Conservation (phyloP, 2,329 filamentous ascomycete genomes). For the Lachnellula willkommii region DNA sequence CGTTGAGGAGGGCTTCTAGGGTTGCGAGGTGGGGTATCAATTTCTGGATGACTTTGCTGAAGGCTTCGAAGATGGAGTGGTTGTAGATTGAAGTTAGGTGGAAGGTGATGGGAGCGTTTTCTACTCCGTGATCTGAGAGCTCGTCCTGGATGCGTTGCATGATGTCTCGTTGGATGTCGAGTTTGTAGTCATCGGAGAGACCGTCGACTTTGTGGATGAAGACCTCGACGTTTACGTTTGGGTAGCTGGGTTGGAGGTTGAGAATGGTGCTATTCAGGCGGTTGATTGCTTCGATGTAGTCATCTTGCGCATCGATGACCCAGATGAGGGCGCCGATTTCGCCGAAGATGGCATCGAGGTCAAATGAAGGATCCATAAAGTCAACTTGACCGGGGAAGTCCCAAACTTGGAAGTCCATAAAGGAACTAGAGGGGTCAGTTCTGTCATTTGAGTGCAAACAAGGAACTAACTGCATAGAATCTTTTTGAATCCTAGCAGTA, state of each 20-base stretch:
- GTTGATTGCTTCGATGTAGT: slow-evolving; percentile 87
- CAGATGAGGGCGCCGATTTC: slow-evolving; percentile 93
- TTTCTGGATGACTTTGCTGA: slow-evolving; percentile 97
- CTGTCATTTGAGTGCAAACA: not conserved
- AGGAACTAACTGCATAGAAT: slow-evolving; percentile 77
- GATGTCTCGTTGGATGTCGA: slow-evolving; percentile 94
- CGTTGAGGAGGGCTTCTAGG: slow-evolving; percentile 89
- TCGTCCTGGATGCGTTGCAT: slow-evolving; percentile 96
- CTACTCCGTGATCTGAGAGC: slow-evolving; percentile 84
- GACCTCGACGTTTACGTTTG: slow-evolving; percentile 93
- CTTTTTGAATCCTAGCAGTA: slow-evolving; percentile 88
- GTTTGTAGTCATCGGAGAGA: slow-evolving; percentile 92
- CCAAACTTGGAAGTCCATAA: slow-evolving; percentile 99
- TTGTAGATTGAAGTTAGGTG: slow-evolving; percentile 98
- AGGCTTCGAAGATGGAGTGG: slow-evolving; percentile 96
- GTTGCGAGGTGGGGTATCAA: slow-evolving; percentile 89
- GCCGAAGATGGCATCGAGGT: slow-evolving; percentile 89
- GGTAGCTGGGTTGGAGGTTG: slow-evolving; percentile 80
- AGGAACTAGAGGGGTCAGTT: slow-evolving; percentile 59
- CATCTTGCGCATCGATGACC: slow-evolving; percentile 98
- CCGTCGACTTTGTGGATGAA: slow-evolving; percentile 99
- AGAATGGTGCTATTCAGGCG: slow-evolving; percentile 85
- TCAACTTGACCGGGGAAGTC: slow-evolving; percentile 95
- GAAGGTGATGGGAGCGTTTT: slow-evolving; percentile 89
- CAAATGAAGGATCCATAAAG: slow-evolving; percentile 83